Percentiles rank a stretch among this genome's conserved stretches.
Evolutionary conservation across 83 land plant genomes (phyloP).

Genomic region (Thuja plicata): DNA sequence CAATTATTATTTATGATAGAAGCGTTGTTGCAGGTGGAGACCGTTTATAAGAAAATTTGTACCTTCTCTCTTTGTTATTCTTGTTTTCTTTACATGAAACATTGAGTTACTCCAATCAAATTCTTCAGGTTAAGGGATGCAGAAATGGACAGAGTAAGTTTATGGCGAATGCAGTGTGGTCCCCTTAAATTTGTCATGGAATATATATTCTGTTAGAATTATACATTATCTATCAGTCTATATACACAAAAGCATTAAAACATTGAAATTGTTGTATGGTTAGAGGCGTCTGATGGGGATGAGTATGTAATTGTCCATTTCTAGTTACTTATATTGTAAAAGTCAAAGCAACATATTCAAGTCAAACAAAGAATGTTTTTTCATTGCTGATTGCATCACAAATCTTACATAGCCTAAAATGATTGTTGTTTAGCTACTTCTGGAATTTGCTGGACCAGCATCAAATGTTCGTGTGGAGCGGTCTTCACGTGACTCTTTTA

Average conservation of each 20-base stretch:
- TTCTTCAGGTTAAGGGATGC: neutral
- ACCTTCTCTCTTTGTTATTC: neutral
- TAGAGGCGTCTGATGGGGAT: neutral
- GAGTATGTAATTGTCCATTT: neutral
- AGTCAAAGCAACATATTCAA: neutral
- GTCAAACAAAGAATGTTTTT: neutral
- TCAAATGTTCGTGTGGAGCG: slow-evolving; percentile 79
- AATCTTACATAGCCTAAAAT: neutral
- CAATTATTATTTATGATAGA: neutral
- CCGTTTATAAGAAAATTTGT: neutral
- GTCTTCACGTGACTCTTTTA: slow-evolving; percentile 58
- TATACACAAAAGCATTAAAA: neutral
- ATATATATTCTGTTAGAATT: neutral
- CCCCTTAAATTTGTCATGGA: neutral
- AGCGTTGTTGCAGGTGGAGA: neutral
- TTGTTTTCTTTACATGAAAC: neutral
- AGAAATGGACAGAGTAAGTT: neutral
- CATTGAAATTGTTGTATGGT: neutral
- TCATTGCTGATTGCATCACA: neutral
- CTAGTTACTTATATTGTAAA: neutral
- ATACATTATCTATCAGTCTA: neutral
- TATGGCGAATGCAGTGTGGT: neutral
- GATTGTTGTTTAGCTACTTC: slow-evolving; percentile 52
- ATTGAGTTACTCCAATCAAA: neutral
- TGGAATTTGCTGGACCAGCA: slow-evolving; percentile 85